A percentile compares a stretch with the other conserved stretches of the same genome.
Evolutionary conservation across 2,329 filamentous ascomycete species (phyloP).

Genomic region (Monilinia laxa): DNA sequence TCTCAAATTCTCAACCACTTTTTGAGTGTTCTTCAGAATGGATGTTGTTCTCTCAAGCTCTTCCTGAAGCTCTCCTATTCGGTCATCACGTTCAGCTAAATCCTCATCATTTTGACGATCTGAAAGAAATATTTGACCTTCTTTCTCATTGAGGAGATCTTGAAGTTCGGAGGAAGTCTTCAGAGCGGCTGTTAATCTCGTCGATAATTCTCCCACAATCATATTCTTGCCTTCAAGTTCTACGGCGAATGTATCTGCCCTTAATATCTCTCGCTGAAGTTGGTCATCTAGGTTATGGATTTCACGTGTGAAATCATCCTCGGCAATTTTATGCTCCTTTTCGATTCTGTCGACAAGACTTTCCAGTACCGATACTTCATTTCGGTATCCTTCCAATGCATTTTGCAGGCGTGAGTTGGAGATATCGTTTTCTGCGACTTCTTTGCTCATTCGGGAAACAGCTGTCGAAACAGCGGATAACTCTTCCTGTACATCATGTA

Average conservation of each 20-base stretch:
- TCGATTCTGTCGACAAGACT: conserved; percentile 52
- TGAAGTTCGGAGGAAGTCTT: conserved; percentile 45
- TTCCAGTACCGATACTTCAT: conserved; percentile 56
- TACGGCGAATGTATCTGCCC: conserved; percentile 34
- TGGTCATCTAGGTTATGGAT: conserved; percentile 34
- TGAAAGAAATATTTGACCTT: conserved; percentile 9
- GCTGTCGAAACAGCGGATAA: conserved; percentile 37
- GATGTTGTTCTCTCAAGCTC: conserved; percentile 51
- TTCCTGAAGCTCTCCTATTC: conserved; percentile 49
- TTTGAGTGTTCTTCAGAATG: conserved; percentile 40
- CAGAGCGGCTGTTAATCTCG: conserved; percentile 46
- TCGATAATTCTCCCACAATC: conserved; percentile 47
- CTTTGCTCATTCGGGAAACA: conserved; percentile 28
- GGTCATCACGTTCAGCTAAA: conserved; percentile 52
- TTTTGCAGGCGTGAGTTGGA: conserved; percentile 52
- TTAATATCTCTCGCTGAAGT: conserved; percentile 42
- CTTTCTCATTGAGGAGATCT: conserved; percentile 34
- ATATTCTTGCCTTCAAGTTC: conserved; percentile 43
- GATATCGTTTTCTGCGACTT: conserved; percentile 43
- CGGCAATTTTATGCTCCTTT: conserved; percentile 33
- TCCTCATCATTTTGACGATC: conserved; percentile 44
- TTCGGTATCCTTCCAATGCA: conserved; percentile 53
- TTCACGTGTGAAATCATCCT: conserved; percentile 27
- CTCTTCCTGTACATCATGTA: conserved; percentile 50
- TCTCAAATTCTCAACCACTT: conserved; percentile 12